Percentiles rank a stretch among this genome's conserved stretches.
phyloP scores from a whole-genome alignment of 2,329 filamentous ascomycete genomes.

The Cercospora sojina region DNA sequence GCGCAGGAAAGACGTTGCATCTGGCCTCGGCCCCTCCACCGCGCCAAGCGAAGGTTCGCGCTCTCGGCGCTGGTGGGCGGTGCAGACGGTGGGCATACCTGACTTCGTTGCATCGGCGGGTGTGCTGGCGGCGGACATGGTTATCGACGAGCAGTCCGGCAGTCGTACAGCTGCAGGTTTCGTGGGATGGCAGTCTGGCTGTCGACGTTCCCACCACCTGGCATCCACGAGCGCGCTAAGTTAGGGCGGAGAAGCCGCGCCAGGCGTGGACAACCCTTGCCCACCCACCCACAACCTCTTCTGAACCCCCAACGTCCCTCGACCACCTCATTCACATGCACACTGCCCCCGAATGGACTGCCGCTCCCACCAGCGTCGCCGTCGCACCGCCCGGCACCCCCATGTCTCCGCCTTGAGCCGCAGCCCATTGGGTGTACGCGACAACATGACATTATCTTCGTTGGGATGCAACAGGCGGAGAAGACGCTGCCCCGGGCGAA shows the following conservation, averaged over 20 bases:
- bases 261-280: neutral
- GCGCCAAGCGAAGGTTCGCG: neutral
- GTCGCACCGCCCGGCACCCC: neutral
- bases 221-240: neutral
- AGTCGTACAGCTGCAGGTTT: neutral
- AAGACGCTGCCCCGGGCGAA: constrained; percentile 43
- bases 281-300: neutral
- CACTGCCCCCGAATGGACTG: neutral
- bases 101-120: constrained; percentile 19
- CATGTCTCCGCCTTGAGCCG: neutral
- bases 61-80: neutral
- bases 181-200: neutral
- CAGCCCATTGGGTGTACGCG: neutral
- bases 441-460: constrained; percentile 14
- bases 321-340: neutral
- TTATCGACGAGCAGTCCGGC: neutral
- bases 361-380: neutral
- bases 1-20: neutral
- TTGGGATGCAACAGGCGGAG: constrained; percentile 38
- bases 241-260: neutral
- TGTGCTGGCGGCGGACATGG: constrained; percentile 24
- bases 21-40: constrained; percentile 14
- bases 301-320: neutral
- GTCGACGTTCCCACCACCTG: neutral
- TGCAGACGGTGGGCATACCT: constrained; percentile 18